These are phyloP conservation scores for Vitis hybrid DNA, from an alignment of 177 flowering plant species.

Conservation along the genomic window DNA sequence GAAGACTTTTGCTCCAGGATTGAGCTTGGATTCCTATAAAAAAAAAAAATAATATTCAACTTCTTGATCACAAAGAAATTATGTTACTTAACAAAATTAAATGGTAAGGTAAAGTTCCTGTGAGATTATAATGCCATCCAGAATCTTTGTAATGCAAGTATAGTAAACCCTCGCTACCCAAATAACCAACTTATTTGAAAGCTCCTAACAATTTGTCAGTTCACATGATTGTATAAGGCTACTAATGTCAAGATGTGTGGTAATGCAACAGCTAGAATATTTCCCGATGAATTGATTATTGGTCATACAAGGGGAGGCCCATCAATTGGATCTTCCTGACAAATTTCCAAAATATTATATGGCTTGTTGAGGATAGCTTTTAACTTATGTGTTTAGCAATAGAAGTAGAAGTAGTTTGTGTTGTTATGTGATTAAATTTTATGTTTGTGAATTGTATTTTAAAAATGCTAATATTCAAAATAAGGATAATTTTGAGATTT, in stretches of 20 bases:
- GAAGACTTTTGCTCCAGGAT: constrained; percentile 81
- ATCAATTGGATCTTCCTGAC: neutral
- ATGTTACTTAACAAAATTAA: constrained; percentile 2
- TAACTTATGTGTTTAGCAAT: neutral
- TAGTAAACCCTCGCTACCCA: neutral
- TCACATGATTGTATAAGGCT: neutral
- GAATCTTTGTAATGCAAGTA: too few species aligned
- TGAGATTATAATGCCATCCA: neutral
- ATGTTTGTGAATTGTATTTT: too few species aligned
- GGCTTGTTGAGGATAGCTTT: neutral
- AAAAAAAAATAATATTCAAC: neutral
- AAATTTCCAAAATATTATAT: neutral
- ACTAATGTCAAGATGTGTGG: too few species aligned
- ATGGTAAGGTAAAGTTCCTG: neutral
- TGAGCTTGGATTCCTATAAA: constrained; percentile 73
- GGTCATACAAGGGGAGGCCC: neutral
- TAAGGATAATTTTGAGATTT: too few species aligned
- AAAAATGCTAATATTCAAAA: too few species aligned
- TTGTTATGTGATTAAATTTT: too few species aligned
- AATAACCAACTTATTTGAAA: neutral
- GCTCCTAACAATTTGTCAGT: neutral
- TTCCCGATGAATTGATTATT: neutral
- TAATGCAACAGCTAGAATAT: neutral
- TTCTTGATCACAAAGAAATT: neutral
- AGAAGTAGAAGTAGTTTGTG: too few species aligned